Conservation (phyloP, 306 rosid species). For the Quillaja saponaria region DNA sequence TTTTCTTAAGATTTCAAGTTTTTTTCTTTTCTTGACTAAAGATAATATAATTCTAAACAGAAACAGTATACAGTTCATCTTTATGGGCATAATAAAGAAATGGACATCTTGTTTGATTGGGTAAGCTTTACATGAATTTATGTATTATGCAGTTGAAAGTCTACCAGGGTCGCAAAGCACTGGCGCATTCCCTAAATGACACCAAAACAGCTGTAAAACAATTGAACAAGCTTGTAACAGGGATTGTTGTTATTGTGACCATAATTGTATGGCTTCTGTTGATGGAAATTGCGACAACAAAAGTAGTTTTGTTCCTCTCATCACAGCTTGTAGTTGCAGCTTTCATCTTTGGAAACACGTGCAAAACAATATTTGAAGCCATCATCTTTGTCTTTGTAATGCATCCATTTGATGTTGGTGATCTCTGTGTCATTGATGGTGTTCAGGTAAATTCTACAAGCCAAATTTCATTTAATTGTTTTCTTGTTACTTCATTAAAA, state of each 20-base stretch:
- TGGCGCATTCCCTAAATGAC: conserved; percentile 82
- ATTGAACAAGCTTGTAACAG: conserved; percentile 68
- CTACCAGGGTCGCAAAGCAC: conserved; percentile 75
- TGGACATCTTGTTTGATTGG: conserved; percentile 6
- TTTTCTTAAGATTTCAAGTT: too few relatives aligned
- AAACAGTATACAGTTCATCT: too few relatives aligned
- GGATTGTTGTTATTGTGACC: conserved; percentile 47
- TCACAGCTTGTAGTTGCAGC: conserved; percentile 74
- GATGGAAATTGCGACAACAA: conserved; percentile 84
- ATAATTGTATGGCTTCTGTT: conserved; percentile 76
- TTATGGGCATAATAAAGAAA: neutral
- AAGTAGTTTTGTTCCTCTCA: conserved; percentile 73
- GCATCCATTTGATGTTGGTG: conserved; percentile 99
- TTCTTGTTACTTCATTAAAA: conserved; percentile 19
- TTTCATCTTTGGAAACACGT: conserved; percentile 90
- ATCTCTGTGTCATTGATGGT: conserved; percentile 83
- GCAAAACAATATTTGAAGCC: conserved; percentile 86
- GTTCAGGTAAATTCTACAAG: conserved; percentile 55
- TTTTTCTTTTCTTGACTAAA: neutral
- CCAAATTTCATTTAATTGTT: conserved; percentile 6
- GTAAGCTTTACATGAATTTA: conserved; percentile 1
- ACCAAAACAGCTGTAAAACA: conserved; percentile 92
- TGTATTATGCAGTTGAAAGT: conserved; percentile 68
- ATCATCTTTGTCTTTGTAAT: conserved; percentile 84
- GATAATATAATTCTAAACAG: too few relatives aligned